Conservation (phyloP, 768 basidiomycete genomes). For the Russula lepida region DNA sequence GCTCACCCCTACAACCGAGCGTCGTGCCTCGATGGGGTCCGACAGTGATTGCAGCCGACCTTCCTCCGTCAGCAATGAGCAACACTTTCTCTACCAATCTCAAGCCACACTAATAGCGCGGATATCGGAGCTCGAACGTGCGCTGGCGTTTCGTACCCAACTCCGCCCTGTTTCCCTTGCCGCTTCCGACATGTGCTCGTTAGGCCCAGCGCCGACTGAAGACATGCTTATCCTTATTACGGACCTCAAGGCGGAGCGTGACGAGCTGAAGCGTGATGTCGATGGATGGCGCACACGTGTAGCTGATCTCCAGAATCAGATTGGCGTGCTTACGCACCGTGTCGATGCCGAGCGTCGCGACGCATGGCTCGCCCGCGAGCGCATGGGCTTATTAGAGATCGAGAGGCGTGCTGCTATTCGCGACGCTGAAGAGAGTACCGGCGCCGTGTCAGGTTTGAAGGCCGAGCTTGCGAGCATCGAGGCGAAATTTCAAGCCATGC, state of each 20-base stretch:
- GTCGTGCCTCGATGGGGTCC: slow-evolving; percentile 32
- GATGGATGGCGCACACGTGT: slow-evolving; percentile 81
- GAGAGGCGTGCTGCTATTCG: slow-evolving; percentile 55
- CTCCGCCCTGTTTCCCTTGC: slow-evolving; percentile 38
- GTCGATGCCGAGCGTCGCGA: slow-evolving; percentile 76
- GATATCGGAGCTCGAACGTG: slow-evolving; percentile 73
- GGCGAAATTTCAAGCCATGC: slow-evolving; percentile 34
- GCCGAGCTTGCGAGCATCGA: slow-evolving; percentile 28
- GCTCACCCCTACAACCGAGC: slow-evolving; percentile 56
- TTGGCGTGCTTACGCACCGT: slow-evolving; percentile 53
- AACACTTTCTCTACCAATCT: slow-evolving; percentile 79
- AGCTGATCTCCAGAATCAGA: slow-evolving; percentile 63
- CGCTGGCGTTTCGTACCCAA: slow-evolving; percentile 41
- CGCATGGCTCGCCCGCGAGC: slow-evolving; percentile 77
- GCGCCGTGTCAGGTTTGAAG: slow-evolving; percentile 18
- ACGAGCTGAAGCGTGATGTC: slow-evolving; percentile 81
- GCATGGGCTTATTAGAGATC: slow-evolving; percentile 52
- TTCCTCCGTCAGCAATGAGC: slow-evolving; percentile 42
- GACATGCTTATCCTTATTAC: slow-evolving; percentile 71
- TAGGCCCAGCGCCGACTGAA: slow-evolving; percentile 48
- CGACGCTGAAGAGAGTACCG: slow-evolving; percentile 27
- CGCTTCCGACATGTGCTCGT: slow-evolving; percentile 37
- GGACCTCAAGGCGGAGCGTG: slow-evolving; percentile 81
- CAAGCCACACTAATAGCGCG: slow-evolving; percentile 76
- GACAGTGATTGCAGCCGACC: slow-evolving; percentile 25